Conservation (phyloP, 495 filamentous ascomycete genomes). For the Viridothelium virens region DNA sequence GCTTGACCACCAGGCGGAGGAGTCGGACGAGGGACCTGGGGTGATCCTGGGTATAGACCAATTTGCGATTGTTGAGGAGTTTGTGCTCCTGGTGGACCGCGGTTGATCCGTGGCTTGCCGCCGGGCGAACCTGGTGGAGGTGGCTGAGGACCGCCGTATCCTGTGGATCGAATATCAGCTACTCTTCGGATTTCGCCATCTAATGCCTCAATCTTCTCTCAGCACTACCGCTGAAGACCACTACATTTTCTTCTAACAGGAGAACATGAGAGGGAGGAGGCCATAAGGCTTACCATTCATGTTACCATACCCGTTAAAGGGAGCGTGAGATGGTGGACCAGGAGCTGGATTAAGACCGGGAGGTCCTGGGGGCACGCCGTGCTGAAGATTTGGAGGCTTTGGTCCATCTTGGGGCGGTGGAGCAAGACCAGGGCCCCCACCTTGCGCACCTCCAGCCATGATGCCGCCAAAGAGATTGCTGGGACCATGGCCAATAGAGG, state of each 20-base stretch:
- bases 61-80: constrained; percentile 85
- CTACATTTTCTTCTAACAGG: background rate
- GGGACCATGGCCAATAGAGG: constrained; percentile 81
- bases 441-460: constrained; percentile 82
- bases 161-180: constrained; percentile 30
- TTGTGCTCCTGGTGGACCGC: constrained; percentile 62
- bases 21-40: constrained; percentile 75
- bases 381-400: constrained; percentile 40
- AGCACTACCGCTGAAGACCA: no score
- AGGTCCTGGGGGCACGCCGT: constrained; percentile 33
- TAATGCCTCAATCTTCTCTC: no score
- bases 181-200: constrained; percentile 13
- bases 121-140: constrained; percentile 82
- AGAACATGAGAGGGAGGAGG: constrained; percentile 7
- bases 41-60: constrained; percentile 82
- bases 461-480: constrained; percentile 91
- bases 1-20: constrained; percentile 52
- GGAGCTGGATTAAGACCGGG: constrained; percentile 35
- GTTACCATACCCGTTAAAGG: constrained; percentile 44
- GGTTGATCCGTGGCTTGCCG: constrained; percentile 48
- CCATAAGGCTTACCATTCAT: constrained; percentile 54
- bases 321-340: constrained; percentile 32
- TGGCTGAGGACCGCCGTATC: constrained; percentile 56
- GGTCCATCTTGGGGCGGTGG: constrained; percentile 67
- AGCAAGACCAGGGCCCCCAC: constrained; percentile 76